A percentile compares a stretch with the other conserved stretches of the same genome.
These are phyloP conservation scores for Pestalotiopsis sp. DNA, from an alignment of 2,329 filamentous ascomycete species.

Conservation along the genomic window DNA sequence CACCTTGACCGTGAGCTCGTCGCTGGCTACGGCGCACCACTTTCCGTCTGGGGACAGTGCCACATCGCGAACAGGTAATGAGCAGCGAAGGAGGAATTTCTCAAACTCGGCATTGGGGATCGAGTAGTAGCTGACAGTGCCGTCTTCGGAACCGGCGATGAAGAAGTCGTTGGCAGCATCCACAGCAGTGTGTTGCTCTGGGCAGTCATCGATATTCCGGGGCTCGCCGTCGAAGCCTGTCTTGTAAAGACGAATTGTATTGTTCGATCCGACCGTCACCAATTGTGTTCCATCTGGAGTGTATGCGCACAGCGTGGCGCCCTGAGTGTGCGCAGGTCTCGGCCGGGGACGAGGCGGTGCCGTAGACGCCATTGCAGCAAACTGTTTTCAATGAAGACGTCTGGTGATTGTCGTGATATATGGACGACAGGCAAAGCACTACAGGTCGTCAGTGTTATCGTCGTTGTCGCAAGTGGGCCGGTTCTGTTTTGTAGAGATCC, in stretches of 20 bases:
- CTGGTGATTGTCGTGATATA: neutral
- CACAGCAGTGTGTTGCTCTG: constrained; percentile 82
- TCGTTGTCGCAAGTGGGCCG: neutral
- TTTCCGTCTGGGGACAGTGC: constrained; percentile 78
- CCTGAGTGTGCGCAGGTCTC: constrained; percentile 78
- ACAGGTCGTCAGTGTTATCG: neutral
- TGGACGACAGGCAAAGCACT: neutral
- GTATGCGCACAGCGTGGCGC: constrained; percentile 85
- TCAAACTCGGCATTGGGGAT: constrained; percentile 75
- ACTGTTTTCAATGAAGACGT: neutral
- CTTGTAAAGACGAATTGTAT: constrained; percentile 89
- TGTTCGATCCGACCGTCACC: constrained; percentile 91
- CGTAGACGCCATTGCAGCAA: constrained; percentile 39
- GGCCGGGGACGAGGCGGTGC: constrained; percentile 57
- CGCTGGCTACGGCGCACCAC: constrained; percentile 96
- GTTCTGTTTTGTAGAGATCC: neutral
- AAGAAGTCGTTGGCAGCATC: constrained; percentile 80
- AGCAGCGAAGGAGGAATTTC: constrained; percentile 78
- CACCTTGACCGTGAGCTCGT: constrained; percentile 89
- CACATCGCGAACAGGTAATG: constrained; percentile 86
- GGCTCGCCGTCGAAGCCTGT: constrained; percentile 93
- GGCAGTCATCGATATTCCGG: constrained; percentile 86
- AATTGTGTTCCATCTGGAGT: constrained; percentile 86
- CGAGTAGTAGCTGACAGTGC: constrained; percentile 94
- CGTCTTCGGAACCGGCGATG: constrained; percentile 89